Percentiles rank a stretch among this genome's conserved stretches.
Conservation (phyloP, 1,284 basidiomycete species). For the Malassezia cuniculi region DNA sequence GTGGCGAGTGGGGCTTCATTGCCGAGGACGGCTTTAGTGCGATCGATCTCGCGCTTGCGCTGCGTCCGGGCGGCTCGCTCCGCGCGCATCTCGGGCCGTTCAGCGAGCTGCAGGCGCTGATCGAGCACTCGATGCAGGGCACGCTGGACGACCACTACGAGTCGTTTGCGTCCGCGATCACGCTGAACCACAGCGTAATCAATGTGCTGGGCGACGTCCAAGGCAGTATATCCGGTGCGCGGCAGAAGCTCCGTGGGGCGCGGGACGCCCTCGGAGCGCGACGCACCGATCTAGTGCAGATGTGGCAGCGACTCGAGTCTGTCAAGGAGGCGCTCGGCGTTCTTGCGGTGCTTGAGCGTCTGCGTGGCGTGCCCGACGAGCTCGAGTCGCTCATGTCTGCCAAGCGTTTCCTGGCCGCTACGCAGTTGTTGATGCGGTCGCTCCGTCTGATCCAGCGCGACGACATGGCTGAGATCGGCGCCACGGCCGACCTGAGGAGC, state of each 20-base stretch:
- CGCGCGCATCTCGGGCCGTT: constrained; percentile 30
- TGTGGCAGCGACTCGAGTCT: constrained; percentile 39
- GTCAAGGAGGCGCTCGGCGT: constrained; percentile 39
- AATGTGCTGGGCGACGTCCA: constrained; percentile 26
- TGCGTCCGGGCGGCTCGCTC: constrained; percentile 35
- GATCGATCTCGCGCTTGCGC: constrained; percentile 31
- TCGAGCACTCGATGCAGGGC: constrained; percentile 37
- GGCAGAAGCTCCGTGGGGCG: constrained; percentile 29
- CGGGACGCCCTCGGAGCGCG: constrained; percentile 39
- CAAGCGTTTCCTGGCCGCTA: constrained; percentile 79
- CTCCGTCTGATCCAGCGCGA: constrained; percentile 79
- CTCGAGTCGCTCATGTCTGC: constrained; percentile 90
- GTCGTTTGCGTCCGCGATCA: constrained; percentile 44
- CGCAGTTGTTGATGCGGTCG: constrained; percentile 72
- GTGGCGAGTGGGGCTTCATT: constrained; percentile 38
- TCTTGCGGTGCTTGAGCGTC: constrained; percentile 47
- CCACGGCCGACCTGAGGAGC: constrained; percentile 70
- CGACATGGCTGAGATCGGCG: constrained; percentile 88
- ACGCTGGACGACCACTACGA: constrained; percentile 44
- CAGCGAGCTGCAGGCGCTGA: constrained; percentile 27
- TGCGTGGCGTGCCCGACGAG: constrained; percentile 80
- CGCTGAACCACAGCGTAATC: constrained; percentile 38
- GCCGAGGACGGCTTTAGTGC: constrained; percentile 40
- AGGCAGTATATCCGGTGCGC: constrained; percentile 24
- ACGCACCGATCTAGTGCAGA: constrained; percentile 41